Conservation (phyloP, 257 asterid species). For the Penstemon barbatus region DNA sequence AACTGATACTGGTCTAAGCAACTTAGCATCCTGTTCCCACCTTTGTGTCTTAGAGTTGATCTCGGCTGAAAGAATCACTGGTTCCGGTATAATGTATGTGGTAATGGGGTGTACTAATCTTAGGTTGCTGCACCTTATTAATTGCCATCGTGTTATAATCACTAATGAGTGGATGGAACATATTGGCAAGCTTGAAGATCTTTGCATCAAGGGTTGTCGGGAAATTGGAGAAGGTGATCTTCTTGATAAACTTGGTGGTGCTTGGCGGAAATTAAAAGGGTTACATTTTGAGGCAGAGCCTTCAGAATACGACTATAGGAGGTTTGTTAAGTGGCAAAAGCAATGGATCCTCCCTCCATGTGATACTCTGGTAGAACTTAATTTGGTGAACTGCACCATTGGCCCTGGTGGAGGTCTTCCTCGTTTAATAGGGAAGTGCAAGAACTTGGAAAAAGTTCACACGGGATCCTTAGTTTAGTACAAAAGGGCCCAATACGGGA, state of each 20-base stretch:
- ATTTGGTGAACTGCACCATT: conserved; percentile 67
- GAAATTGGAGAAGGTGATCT: too few relatives aligned
- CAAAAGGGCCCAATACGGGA: conserved; percentile 64
- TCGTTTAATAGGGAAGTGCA: conserved; percentile 68
- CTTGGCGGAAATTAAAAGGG: conserved; percentile 46
- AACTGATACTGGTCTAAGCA: conserved; percentile 69
- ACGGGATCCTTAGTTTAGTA: conserved; percentile 59
- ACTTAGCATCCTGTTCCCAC: too few relatives aligned
- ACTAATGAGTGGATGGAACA: conserved; percentile 81
- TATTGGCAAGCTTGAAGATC: conserved; percentile 76
- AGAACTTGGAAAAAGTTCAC: conserved; percentile 58
- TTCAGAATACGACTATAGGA: conserved; percentile 61
- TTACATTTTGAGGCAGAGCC: conserved; percentile 84
- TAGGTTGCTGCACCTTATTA: conserved; percentile 53
- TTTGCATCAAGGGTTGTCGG: conserved; percentile 73
- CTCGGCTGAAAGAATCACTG: too few relatives aligned
- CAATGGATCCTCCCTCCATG: conserved; percentile 56
- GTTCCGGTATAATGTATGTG: conserved; percentile 69
- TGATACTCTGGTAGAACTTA: conserved; percentile 68
- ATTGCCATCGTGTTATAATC: conserved; percentile 54
- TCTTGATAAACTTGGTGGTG: too few relatives aligned
- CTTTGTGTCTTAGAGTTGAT: too few relatives aligned
- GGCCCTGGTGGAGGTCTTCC: conserved; percentile 86
- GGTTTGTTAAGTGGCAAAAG: conserved; percentile 64
- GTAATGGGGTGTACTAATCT: conserved; percentile 71